Base-by-base conservation (phyloP, 257 asterid species). In the Ocimum tenuiflorum region DNA sequence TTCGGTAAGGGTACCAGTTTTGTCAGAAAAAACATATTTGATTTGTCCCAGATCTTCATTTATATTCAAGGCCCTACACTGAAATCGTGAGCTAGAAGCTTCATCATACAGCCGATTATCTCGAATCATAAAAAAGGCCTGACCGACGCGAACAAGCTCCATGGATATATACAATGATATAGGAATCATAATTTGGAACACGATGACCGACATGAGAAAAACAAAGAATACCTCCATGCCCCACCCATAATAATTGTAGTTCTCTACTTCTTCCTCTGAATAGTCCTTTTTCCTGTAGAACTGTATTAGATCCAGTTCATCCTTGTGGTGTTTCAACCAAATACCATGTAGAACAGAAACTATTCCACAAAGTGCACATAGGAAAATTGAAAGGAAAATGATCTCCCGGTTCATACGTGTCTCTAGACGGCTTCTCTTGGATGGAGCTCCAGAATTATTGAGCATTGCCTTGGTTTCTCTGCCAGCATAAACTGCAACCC, bases 101-200 rank as follows among this genome's bases (percentile, higher is more conserved):
- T 80, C 77, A 67, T 94, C 99, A 50, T 64, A 79, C 97, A 94
- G 82, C 60, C 73, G 65, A 24, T 70, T 7, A 75, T 94, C 97
- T 29, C 85, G 80, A 74, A 88, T 81, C 99, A 94, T 94, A 68
- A 90, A 88, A 78, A 80, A 90, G 67, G 99, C 96, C 85, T 94
- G 99, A 60, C 99, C 99, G 63, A 90, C 91, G 33, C 99, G 97
- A 65, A 94, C 99, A 69, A 94, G 96, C 79, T 94, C 99, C 96
- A 94, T 84, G 60, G 99, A 90, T 78, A 94, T 90, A 80, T 94
- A 94, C 80, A 94, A 73, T 4, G 99, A 90, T 76, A 94, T 94
- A 33, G 99, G 99, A 75, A 94, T 94, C 96, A 94, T 86, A 67
- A 94, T 76, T 78, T 94, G 99, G 85, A 86, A 94, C 45, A 94